Evolutionary conservation across 208 protist species (phyloP), one percentile per base, ranked within the genome.

Genomic region (Leishmania mexicana): DNA sequence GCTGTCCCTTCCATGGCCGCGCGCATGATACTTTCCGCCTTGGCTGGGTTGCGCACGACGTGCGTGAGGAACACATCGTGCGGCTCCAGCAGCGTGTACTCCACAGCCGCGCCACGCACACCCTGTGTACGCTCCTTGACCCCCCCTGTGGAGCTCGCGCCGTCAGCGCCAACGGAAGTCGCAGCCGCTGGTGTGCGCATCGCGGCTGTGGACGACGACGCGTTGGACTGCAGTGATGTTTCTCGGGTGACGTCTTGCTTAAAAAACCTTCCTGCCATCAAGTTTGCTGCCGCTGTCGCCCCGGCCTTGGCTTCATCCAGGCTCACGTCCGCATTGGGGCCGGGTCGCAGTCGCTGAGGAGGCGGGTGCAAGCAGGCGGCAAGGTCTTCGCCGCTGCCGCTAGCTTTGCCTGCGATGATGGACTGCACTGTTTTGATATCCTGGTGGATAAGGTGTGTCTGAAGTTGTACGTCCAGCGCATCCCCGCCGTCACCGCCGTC

Each of bases 1-100:
- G 79, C 85, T 57, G 85, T 88, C 17, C 88, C 88, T 58, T 85
- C 88, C 70, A 83, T 81, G 64, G 81, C 88, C 15, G 88, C 88
- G 13, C 81, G 76, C 75, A 91, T 51, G 2, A 91, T 76, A 62
- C 74, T 75, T 42, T 86, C 83, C 31, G 85, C 85, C 81, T 79
- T 83, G 31, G 60, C 58, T 7, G 80, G 70, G 65, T 82, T 79
- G 42, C 81, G 80, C 35, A 87, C 84, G 2, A 83, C 79, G 76
- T 87, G 88, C 11, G 81, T 64, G 7, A 84, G 47, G 38, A 89
- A 85, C 6, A 91, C 76, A 57, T 91, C 88, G 64, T 89, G 88
- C 62, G 85, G 83, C 81, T 84, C 88, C 58, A 89, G 31, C 82
- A 87, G 62, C 28, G 45, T 70, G 57, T 81, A 80, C 40, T 65